Percentiles rank a stretch among this genome's conserved stretches.
phyloP scores from a whole-genome alignment of 1,284 basidiomycete species.

The Cryptococcus sp. region DNA sequence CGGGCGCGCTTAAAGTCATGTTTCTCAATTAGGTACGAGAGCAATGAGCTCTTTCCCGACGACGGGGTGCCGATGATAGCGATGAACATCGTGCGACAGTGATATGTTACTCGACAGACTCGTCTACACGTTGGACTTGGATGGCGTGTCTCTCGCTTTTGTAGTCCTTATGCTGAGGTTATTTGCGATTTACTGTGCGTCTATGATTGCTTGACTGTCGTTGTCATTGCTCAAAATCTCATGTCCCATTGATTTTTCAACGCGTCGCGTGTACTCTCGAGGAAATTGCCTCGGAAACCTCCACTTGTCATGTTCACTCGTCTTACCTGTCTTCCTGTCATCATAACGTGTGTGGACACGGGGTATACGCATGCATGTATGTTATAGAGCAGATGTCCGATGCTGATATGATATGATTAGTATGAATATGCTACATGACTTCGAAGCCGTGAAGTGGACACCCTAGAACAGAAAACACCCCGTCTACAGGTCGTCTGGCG shows the following conservation, averaged over 20 bases:
- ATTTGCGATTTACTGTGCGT: no score
- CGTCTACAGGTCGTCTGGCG: constrained; percentile 35
- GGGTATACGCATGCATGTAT: not conserved
- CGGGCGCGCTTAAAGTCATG: constrained; percentile 56
- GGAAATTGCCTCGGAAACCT: not conserved
- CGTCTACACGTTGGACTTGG: no score
- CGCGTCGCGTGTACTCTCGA: not conserved
- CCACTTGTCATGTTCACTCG: not conserved
- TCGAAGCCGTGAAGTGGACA: no score
- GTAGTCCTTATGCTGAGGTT: no score
- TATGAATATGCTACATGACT: not conserved
- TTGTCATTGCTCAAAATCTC: not conserved
- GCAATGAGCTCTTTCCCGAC: constrained; percentile 77
- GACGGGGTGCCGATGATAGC: constrained; percentile 80
- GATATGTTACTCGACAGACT: no score
- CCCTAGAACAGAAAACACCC: not conserved
- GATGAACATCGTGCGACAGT: constrained; percentile 66
- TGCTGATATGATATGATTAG: no score
- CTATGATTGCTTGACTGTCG: no score
- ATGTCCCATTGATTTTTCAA: not conserved
- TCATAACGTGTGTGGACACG: no score
- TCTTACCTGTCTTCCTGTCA: no score
- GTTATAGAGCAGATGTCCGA: not conserved
- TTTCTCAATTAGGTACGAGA: constrained; percentile 65
- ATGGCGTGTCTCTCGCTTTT: no score